Evolutionary conservation across 1,284 basidiomycete genomes (phyloP).

Genomic region (Xerocomus subilludens): DNA sequence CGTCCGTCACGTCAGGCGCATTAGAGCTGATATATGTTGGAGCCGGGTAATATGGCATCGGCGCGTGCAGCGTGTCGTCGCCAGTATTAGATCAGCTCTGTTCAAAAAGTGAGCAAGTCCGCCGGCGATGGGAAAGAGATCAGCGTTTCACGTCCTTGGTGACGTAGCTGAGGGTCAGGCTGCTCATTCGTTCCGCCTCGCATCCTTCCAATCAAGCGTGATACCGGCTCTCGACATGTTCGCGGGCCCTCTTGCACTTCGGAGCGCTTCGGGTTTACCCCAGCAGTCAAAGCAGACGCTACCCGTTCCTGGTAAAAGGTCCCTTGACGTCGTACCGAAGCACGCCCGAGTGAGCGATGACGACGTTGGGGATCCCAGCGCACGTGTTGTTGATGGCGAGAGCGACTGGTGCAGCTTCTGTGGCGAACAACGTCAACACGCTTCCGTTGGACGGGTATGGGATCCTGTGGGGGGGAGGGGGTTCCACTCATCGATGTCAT

Average conservation of each 20-base stretch:
- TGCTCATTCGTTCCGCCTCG: constrained; percentile 41
- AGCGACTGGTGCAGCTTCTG: constrained; percentile 68
- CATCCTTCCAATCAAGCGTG: constrained; percentile 64
- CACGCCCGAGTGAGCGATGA: constrained; percentile 80
- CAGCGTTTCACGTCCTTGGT: constrained; percentile 68
- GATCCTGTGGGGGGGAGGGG: constrained; percentile 57
- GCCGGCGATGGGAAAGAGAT: background rate
- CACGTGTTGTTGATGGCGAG: constrained; percentile 72
- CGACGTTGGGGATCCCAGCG: constrained; percentile 68
- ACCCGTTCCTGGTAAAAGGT: constrained; percentile 81
- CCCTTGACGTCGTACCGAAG: constrained; percentile 80
- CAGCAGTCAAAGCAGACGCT: constrained; percentile 66
- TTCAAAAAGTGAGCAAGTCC: no score
- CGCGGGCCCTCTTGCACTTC: constrained; percentile 57
- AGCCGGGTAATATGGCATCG: constrained; percentile 64
- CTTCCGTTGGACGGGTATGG: constrained; percentile 76
- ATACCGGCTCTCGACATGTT: constrained; percentile 65
- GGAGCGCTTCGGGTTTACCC: constrained; percentile 52
- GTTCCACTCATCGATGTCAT: no score
- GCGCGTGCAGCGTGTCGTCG: constrained; percentile 72
- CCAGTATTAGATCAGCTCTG: constrained; percentile 77
- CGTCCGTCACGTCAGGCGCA: constrained; percentile 62
- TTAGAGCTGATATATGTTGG: constrained; percentile 72
- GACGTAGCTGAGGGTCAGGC: constrained; percentile 76
- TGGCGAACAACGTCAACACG: constrained; percentile 69